phyloP scores from a whole-genome alignment of 768 basidiomycete genomes.

The Paxillus rubicundulus region DNA sequence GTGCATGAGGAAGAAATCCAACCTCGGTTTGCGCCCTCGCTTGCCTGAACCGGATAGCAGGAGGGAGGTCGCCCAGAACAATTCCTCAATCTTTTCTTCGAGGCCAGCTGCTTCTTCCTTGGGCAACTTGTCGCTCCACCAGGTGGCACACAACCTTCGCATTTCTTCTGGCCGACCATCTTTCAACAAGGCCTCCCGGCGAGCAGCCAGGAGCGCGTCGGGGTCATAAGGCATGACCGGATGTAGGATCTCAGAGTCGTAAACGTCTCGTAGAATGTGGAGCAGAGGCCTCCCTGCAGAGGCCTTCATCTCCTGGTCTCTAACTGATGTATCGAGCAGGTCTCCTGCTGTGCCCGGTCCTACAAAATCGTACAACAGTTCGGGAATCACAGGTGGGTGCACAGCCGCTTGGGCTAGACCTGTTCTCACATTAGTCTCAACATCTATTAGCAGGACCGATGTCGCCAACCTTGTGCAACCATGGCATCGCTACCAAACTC shows the following conservation, averaged over 20 bases:
- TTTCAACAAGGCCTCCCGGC: slow-evolving; percentile 32
- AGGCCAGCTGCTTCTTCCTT: slow-evolving; percentile 28
- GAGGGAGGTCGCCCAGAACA: slow-evolving; percentile 48
- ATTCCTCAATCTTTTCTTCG: slow-evolving; percentile 45
- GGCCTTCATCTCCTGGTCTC: slow-evolving; percentile 17
- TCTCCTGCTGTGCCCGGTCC: slow-evolving; percentile 3
- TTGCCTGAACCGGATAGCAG: slow-evolving; percentile 37
- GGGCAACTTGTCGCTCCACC: slow-evolving; percentile 29
- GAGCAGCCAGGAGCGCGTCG: slow-evolving; percentile 38
- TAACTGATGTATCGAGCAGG: neutral
- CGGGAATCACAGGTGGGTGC: slow-evolving; percentile 30
- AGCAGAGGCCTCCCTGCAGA: slow-evolving; percentile 42
- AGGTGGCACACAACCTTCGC: slow-evolving; percentile 40
- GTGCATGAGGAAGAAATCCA: slow-evolving; percentile 55
- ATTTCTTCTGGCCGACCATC: slow-evolving; percentile 46
- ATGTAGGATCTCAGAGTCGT: slow-evolving; percentile 46
- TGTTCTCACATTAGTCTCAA: neutral
- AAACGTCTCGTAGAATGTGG: slow-evolving; percentile 48
- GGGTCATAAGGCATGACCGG: slow-evolving; percentile 55
- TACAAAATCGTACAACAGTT: slow-evolving; percentile 35
- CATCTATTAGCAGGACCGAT: neutral
- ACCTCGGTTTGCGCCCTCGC: no score
- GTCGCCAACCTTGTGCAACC: slow-evolving; percentile 44
- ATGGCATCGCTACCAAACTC: no score
- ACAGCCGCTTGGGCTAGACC: slow-evolving; percentile 52